Evolutionary conservation across 2,329 filamentous ascomycete species (phyloP), one percentile per base, ranked within the genome.

Genomic region (Pseudogymnoascus verrucosus): DNA sequence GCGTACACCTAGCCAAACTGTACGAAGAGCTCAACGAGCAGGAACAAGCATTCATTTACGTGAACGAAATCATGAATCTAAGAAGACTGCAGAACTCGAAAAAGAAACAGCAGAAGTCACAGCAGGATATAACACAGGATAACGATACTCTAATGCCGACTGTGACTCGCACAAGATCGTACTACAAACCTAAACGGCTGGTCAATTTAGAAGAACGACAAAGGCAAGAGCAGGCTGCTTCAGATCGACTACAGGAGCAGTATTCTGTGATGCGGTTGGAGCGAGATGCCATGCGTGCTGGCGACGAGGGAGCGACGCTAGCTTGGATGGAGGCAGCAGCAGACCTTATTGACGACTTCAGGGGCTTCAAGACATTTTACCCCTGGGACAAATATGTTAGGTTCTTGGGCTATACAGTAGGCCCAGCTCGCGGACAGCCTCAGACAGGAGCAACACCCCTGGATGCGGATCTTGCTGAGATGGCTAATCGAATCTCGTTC

Each of bases 1-100:
- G 91, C 40, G 85, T 90, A 31, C 85, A 91, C 69, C 80, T 97
- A 8, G 91, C 91, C 11, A 92, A 89, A 70, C 85, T 97, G 74
- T 96, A 96, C 71, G 91, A 96, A 73, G 85, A 82, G 67, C 83
- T 83, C 51, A 87, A 87, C 66, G 85, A 88, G 76, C 86, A 84
- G 21, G 89, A 92, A 70, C 86, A 91, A 70, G 92, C 92, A 1
- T 84, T 92, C 64, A 86, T 89, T 65, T 84, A 92, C 61, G 85
- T 90, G 60, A 89, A 88, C 36, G 89, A 96, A 72, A 87, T 90
- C 7, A 83, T 93, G 68, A 80, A 34, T 77, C 92, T 21, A 83
- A 83, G 66, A 81, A 82, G 64, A 76, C 75, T 10, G 76, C 57
- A 64, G 26, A 62, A 62, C 21, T 40, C 40, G 14, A 73, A 74